phyloP scores from a whole-genome alignment of 257 asterid species.

The Lavandula angustifolia region DNA sequence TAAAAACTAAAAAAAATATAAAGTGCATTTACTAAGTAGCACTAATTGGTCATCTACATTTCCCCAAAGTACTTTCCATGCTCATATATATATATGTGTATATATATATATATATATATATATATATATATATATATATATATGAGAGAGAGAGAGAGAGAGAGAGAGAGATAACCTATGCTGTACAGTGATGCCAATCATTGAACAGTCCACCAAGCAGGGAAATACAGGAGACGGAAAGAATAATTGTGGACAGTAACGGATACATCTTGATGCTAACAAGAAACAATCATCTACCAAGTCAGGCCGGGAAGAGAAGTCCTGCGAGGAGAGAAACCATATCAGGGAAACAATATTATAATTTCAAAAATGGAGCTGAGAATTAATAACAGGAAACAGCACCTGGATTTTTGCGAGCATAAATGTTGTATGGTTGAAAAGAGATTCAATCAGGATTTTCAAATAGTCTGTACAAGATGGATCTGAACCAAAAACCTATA shows the following conservation, averaged over 20 bases:
- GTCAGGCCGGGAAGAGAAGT: conserved; percentile 86
- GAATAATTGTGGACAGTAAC: conserved; percentile 94
- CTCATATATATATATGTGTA: too few relatives aligned
- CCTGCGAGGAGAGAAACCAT: conserved; percentile 44
- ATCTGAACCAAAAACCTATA: conserved; percentile 94
- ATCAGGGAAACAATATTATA: conserved; percentile 22
- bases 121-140: too few relatives aligned
- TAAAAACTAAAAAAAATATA: background rate
- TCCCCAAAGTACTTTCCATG: background rate
- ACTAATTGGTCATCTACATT: conserved; percentile 11
- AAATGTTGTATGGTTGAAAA: conserved; percentile 77
- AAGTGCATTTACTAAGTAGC: background rate
- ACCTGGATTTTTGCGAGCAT: conserved; percentile 78
- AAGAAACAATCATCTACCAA: conserved; percentile 95
- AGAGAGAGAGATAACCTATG: conserved; percentile 69
- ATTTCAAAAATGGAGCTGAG: conserved; percentile 19
- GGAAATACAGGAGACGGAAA: conserved; percentile 81
- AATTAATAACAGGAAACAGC: conserved; percentile 23
- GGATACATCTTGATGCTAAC: conserved; percentile 95
- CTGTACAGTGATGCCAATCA: conserved; percentile 91
- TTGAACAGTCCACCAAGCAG: conserved; percentile 82
- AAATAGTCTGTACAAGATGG: conserved; percentile 86
- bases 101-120: too few relatives aligned
- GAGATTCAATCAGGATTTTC: conserved; percentile 79
- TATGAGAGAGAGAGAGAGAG: conserved; percentile 30